These are phyloP conservation scores for Populus hybrid DNA, from an alignment of 441 rosid genomes.

Conservation along the genomic window DNA sequence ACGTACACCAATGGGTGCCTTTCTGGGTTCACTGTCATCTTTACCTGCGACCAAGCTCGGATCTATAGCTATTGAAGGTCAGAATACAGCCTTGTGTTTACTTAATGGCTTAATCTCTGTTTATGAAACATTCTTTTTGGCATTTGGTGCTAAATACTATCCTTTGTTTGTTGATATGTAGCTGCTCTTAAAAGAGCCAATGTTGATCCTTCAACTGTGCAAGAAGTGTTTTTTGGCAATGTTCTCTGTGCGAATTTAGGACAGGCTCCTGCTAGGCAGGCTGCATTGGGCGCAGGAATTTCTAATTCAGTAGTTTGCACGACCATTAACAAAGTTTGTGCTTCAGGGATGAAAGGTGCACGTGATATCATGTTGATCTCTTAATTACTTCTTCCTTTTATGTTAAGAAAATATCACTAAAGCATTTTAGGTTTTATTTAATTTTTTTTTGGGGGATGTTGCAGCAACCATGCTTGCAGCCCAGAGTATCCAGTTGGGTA, in stretches of 20 bases:
- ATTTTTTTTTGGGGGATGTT: conserved; percentile 7
- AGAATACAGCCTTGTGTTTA: neutral
- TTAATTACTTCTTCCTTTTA: neutral
- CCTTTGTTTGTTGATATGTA: conserved; percentile 25
- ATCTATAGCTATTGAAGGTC: conserved; percentile 83
- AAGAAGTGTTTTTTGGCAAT: conserved; percentile 95
- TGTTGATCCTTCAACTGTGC: conserved; percentile 79
- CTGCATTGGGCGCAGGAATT: conserved; percentile 94
- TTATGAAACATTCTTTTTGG: conserved; percentile 1
- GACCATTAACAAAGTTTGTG: conserved; percentile 96
- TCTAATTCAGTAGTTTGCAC: conserved; percentile 85
- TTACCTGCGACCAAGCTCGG: conserved; percentile 93
- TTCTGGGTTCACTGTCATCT: conserved; percentile 82
- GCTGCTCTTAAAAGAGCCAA: conserved; percentile 91
- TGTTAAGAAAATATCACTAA: conserved; percentile 8
- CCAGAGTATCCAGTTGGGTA: conserved; percentile 90
- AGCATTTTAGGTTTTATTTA: neutral
- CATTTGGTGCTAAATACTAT: conserved; percentile 7
- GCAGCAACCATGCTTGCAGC: conserved; percentile 93
- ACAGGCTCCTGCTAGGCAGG: conserved; percentile 99
- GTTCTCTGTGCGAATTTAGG: conserved; percentile 96
- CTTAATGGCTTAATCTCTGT: neutral
- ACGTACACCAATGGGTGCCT: conserved; percentile 95
- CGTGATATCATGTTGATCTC: neutral
- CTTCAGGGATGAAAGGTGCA: conserved; percentile 98